Evolutionary conservation across 345 rosid species (phyloP), one percentile per base, ranked within the genome.

Genomic region (Arabidopsis arenosa): DNA sequence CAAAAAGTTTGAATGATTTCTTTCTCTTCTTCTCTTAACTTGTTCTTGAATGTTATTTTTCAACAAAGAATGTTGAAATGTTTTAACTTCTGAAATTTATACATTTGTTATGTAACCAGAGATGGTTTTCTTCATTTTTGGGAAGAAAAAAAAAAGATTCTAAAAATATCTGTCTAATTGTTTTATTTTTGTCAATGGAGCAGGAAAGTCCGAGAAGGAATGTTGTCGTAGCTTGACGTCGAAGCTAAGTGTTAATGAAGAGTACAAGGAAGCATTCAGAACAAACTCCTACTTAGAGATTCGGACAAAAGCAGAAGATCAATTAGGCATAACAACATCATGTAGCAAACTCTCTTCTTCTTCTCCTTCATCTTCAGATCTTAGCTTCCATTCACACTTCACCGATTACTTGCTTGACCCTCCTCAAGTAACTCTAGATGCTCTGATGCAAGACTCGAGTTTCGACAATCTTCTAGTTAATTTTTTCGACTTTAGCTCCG

Each of bases 201-300:
- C 83, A 88, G 95, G 85, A 11, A 55, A 74, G 73, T 78, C 81
- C 5, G 60, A 58, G 39, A 80, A 59, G 59, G 82, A 81, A 76
- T 7, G 9, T 32, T 53, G n/a, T 9, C 55, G 61, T 68, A 76
- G 76, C 89, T 80, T 82, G 65, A 65, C 80, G 32, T 77, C 52
- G 74, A 79, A 84, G 85, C 51, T 75, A 70, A 87, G 74, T 70
- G 87, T 94, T 13, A 84, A 83, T 62, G 92, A 90, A 58, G 98
- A 94, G 71, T 92, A 94, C 90, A 86, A 80, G 75, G 84, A 86
- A 84, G 97, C 92, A 61, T 87, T 94, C 66, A 86, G 96, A 61
- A 89, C 97, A 51, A 80, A 80, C 18, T 94, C 98, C 41, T 94
- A 94, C 73, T 59, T 80, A 15, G 97, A 94, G 49, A 83, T 88